phyloP scores from a whole-genome alignment of 2,329 filamentous ascomycete species.

The Colletotrichum sp. region DNA sequence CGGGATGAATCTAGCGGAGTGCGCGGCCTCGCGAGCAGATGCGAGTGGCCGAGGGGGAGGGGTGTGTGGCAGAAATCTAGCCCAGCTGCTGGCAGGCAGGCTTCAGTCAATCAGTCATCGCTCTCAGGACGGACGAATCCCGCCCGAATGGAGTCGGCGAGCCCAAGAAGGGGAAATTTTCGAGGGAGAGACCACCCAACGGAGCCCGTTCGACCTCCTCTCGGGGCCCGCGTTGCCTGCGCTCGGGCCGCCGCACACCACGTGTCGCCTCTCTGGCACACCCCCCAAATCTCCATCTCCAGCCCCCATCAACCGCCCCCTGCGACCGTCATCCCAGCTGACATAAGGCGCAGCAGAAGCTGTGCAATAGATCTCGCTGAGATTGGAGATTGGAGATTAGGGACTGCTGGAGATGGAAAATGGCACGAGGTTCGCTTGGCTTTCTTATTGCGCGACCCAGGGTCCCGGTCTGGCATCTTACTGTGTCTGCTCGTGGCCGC shows the following conservation, averaged over 20 bases:
- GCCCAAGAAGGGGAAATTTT: neutral
- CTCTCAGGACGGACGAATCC: constrained; percentile 1
- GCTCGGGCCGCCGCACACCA: constrained; percentile 2
- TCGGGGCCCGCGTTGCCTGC: neutral
- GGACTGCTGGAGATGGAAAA: neutral
- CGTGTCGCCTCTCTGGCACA: neutral
- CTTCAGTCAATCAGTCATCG: neutral
- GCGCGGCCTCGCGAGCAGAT: constrained; percentile 7
- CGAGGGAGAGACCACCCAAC: neutral
- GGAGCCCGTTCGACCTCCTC: neutral
- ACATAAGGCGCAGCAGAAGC: constrained; percentile 9
- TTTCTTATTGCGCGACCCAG: neutral
- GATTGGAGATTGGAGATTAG: constrained; percentile 14
- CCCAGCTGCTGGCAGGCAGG: neutral
- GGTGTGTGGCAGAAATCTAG: neutral
- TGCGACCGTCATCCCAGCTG: constrained; percentile 5
- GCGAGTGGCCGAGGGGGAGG: constrained; percentile 5
- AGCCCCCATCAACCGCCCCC: neutral
- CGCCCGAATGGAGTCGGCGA: constrained; percentile 1
- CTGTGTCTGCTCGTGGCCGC: neutral
- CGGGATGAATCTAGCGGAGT: neutral
- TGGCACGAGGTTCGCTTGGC: constrained; percentile 8
- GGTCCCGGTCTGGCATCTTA: neutral
- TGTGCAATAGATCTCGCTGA: constrained; percentile 1
- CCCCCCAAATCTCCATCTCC: neutral